A percentile compares a stretch with the other conserved stretches of the same genome.
phyloP scores from a whole-genome alignment of 305 asterid species.

The Fraxinus sp. region DNA sequence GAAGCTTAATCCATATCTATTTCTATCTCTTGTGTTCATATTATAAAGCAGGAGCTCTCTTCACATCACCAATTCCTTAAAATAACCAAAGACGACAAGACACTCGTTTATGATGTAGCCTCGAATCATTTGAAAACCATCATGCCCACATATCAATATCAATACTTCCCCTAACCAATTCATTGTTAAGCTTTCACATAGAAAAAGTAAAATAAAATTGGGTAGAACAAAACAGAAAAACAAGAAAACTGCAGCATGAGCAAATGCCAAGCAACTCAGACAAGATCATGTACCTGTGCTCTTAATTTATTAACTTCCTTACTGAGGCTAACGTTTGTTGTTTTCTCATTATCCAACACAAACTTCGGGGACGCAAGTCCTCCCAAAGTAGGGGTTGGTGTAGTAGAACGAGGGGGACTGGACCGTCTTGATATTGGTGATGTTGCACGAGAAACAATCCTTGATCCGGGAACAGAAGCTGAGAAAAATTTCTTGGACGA shows the following conservation, averaged over 20 bases:
- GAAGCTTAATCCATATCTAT: slow-evolving; percentile 9
- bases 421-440: slow-evolving; percentile 72
- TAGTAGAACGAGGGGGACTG: slow-evolving; percentile 90
- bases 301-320: slow-evolving; percentile 64
- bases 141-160: slow-evolving; percentile 15
- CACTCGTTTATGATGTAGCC: slow-evolving; percentile 2
- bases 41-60: slow-evolving; percentile 11
- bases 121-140: slow-evolving; percentile 9
- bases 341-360: slow-evolving; percentile 51
- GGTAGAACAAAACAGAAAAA: slow-evolving; percentile 13
- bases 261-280: slow-evolving; percentile 18
- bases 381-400: slow-evolving; percentile 84
- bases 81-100: slow-evolving; percentile 16
- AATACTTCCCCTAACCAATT: slow-evolving; percentile 16
- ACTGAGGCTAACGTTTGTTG: slow-evolving; percentile 51
- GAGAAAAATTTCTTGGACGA: slow-evolving; percentile 78
- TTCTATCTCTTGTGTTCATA: slow-evolving; percentile 20
- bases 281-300: slow-evolving; percentile 56
- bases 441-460: slow-evolving; percentile 85
- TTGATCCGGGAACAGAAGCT: slow-evolving; percentile 89
- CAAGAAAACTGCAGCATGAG: slow-evolving; percentile 13
- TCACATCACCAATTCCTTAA: slow-evolving; percentile 5
- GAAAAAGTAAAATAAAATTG: slow-evolving; percentile 9
- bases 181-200: slow-evolving; percentile 5
- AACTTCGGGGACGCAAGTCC: slow-evolving; percentile 74